Conservation (phyloP, 2,329 filamentous ascomycete species). For the Penicillium sp. region DNA sequence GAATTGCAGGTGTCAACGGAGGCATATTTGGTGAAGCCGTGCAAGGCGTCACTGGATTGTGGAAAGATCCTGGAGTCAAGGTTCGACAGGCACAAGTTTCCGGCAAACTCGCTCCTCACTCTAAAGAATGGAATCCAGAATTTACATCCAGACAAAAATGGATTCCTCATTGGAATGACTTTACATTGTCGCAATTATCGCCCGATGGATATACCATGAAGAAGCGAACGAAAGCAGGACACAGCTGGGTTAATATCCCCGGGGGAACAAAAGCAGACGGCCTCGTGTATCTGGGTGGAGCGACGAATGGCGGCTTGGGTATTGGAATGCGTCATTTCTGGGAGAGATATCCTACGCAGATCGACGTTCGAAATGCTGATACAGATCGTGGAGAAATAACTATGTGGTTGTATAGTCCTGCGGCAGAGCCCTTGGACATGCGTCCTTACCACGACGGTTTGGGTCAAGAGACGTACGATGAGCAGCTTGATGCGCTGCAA, state of each 20-base stretch:
- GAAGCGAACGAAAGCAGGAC: constrained; percentile 57
- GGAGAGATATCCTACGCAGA: constrained; percentile 58
- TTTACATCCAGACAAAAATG: constrained; percentile 50
- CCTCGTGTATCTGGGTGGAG: constrained; percentile 57
- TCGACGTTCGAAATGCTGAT: constrained; percentile 53
- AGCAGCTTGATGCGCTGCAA: constrained; percentile 58
- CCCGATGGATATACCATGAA: constrained; percentile 58
- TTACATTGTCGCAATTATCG: constrained; percentile 54
- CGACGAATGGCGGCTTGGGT: constrained; percentile 55
- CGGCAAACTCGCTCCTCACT: constrained; percentile 43
- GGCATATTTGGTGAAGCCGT: constrained; percentile 57
- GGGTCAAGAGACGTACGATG: constrained; percentile 52
- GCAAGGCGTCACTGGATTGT: constrained; percentile 57
- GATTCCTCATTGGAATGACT: constrained; percentile 59
- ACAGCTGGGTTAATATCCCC: constrained; percentile 57
- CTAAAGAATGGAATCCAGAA: constrained; percentile 45
- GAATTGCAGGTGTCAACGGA: constrained; percentile 53
- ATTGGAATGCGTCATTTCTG: constrained; percentile 59
- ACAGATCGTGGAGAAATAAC: constrained; percentile 52
- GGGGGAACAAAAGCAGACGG: constrained; percentile 55
- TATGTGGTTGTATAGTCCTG: constrained; percentile 59
- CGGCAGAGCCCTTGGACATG: constrained; percentile 53
- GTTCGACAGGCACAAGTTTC: constrained; percentile 51
- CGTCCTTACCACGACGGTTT: constrained; percentile 57
- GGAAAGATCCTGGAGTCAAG: constrained; percentile 50